Evolutionary conservation across 2,329 filamentous ascomycete genomes (phyloP).

Genomic region (Ophidiomyces ophidiicola): DNA sequence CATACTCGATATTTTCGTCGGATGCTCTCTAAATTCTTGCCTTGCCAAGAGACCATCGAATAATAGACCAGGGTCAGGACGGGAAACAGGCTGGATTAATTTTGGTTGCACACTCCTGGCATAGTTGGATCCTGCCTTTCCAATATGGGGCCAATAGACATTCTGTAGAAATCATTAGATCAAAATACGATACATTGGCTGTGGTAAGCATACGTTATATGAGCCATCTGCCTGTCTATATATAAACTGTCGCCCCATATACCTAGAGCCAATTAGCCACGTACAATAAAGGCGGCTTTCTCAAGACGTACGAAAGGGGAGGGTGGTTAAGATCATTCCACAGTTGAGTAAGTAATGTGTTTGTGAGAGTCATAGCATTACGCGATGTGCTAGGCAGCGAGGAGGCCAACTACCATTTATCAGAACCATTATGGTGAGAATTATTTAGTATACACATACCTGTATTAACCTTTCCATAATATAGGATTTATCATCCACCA

Average conservation of each 20-base stretch:
- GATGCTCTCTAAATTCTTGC: conserved; percentile 25
- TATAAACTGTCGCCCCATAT: conserved; percentile 22
- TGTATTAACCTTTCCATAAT: conserved; percentile 48
- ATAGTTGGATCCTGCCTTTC: conserved; percentile 20
- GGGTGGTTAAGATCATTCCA: conserved; percentile 26
- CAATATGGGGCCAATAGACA: conserved; percentile 18
- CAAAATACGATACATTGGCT: background rate
- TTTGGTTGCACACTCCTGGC: conserved; percentile 20
- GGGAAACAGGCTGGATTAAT: conserved; percentile 14
- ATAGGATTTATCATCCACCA: conserved; percentile 50
- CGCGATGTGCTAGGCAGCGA: conserved; percentile 20
- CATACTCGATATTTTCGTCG: conserved; percentile 36
- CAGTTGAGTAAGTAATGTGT: conserved; percentile 21
- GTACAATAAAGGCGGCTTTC: conserved; percentile 23
- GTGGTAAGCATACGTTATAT: conserved; percentile 14
- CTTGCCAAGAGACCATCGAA: conserved; percentile 18
- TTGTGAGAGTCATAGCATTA: conserved; percentile 18
- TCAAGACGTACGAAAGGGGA: conserved; percentile 22
- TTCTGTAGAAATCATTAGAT: conserved; percentile 15
- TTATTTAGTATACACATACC: conserved; percentile 27
- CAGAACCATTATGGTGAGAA: conserved; percentile 33
- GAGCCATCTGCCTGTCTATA: conserved; percentile 25
- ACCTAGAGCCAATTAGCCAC: conserved; percentile 42
- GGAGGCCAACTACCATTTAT: conserved; percentile 20
- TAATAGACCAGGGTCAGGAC: conserved; percentile 19